Base-by-base conservation (phyloP, 2,329 filamentous ascomycete species). In the Cladosporium sp. region DNA sequence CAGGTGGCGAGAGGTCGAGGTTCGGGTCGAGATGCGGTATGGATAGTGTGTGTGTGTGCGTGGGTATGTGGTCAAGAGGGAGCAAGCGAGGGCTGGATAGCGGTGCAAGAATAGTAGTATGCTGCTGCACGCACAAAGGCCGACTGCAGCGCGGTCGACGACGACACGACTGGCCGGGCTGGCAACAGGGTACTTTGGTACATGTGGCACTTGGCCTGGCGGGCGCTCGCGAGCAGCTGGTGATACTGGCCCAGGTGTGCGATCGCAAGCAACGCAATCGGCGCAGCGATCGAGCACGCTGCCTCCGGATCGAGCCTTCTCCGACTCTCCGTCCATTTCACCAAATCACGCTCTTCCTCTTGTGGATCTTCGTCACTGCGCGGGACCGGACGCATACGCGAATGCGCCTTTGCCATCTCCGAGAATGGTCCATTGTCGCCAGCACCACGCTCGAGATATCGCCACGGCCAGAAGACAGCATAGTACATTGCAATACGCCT, bases 131-230 rank as follows among this genome's bases (percentile, higher is more conserved):
- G 30, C 30, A 34, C 30, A 34, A 34, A 11, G 4, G n/a, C 47
- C 30, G 30, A 17, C 47, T 36, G 40, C 22, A n/a, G 42, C 54
- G 51, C n/a, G 14, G 54, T 56, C 54, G 42, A 56, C 54, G 54
- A 56, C 54, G 54, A 56, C 54, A 56, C 20, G 54, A 56, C 54
- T 56, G 34, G 43, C 43, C 28, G 17, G 47, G 30, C 17, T 34
- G 19, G 47, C 47, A 50, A 28, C n/a, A 36, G 47, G 47, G 30
- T 50, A 37, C 47, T 28, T 45, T 47, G 47, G 47, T 50, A 50
- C 47, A 17, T 47, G 47, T 50, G 47, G 30, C 47, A 50, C 47
- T 50, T 50, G 47, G 47, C 47, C 47, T 22, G 43, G 15, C 25
- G 25, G 43, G 43, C 43, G 30, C 30, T 12, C 30, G 9, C 28